Evolutionary conservation across 345 rosid species (phyloP).

Genomic region (Eucalyptus cloeziana): DNA sequence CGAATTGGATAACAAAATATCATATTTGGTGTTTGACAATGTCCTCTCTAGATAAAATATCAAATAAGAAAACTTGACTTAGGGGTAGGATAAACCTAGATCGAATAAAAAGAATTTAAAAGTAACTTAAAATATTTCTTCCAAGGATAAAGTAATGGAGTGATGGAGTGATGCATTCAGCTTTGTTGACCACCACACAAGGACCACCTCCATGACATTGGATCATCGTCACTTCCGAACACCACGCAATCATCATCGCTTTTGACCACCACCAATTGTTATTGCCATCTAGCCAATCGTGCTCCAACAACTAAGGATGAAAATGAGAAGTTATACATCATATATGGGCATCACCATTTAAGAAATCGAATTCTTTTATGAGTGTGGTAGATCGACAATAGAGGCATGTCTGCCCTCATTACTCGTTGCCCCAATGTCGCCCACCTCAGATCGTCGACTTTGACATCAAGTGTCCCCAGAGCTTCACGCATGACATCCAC

Average conservation of each 20-base stretch:
- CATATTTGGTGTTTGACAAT: background rate
- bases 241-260: background rate
- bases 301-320: background rate
- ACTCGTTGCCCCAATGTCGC: background rate
- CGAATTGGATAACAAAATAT: background rate
- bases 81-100: background rate
- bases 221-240: background rate
- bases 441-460: background rate
- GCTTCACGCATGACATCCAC: too few relatives aligned
- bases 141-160: too few relatives aligned
- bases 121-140: too few relatives aligned
- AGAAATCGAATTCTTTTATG: too few relatives aligned
- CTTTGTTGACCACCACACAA: background rate
- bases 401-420: background rate
- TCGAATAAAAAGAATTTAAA: too few relatives aligned
- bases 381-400: background rate
- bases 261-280: background rate
- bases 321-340: too few relatives aligned
- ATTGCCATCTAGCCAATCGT: fast-evolving
- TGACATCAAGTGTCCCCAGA: too few relatives aligned
- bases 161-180: background rate
- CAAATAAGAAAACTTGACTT: background rate
- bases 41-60: background rate
- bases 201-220: background rate
- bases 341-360: background rate